Percentiles rank a stretch among this genome's conserved stretches.
Evolutionary conservation across 2,329 filamentous ascomycete species (phyloP).

Genomic region (Malbranchea zuffiana): DNA sequence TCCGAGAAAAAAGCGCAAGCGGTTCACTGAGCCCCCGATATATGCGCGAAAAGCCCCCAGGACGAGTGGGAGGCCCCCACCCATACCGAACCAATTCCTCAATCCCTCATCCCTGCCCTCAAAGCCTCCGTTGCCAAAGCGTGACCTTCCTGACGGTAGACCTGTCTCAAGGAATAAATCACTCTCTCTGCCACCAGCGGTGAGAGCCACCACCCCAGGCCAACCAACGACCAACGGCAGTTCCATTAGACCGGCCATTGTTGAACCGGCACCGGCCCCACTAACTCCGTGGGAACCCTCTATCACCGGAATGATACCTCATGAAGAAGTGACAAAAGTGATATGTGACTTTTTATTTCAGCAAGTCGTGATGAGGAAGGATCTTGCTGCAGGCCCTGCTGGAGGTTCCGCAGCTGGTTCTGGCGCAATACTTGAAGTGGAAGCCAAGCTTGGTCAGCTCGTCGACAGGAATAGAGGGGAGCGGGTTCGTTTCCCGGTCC

Average conservation of each 20-base stretch:
- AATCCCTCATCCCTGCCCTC: slow-evolving; percentile 8
- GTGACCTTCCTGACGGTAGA: slow-evolving; percentile 18
- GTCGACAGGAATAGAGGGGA: slow-evolving; percentile 61
- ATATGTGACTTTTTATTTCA: slow-evolving; percentile 74
- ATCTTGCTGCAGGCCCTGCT: slow-evolving; percentile 45
- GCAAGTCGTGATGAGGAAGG: slow-evolving; percentile 56
- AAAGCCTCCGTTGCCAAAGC: slow-evolving; percentile 22
- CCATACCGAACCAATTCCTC: slow-evolving; percentile 27
- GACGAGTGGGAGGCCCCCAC: slow-evolving; percentile 32
- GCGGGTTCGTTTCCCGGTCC: slow-evolving; percentile 55
- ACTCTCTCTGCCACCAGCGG: slow-evolving; percentile 12
- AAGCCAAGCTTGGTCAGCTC: slow-evolving; percentile 81
- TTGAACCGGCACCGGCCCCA: slow-evolving; percentile 20
- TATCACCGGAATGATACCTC: slow-evolving; percentile 58
- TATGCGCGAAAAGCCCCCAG: slow-evolving; percentile 38
- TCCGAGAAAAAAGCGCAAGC: slow-evolving; percentile 39
- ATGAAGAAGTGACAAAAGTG: slow-evolving; percentile 61
- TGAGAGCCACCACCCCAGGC: slow-evolving; percentile 17
- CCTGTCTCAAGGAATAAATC: slow-evolving; percentile 5
- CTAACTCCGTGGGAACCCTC: slow-evolving; percentile 42
- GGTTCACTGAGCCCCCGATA: slow-evolving; percentile 44
- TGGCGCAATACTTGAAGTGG: slow-evolving; percentile 74
- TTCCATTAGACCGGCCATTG: slow-evolving; percentile 13
- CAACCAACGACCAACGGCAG: slow-evolving; percentile 22
- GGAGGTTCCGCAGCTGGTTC: slow-evolving; percentile 48